Percentiles rank a stretch among this genome's conserved stretches.
Conservation (phyloP, 768 basidiomycete species). For the Pleurotus ostreatus region DNA sequence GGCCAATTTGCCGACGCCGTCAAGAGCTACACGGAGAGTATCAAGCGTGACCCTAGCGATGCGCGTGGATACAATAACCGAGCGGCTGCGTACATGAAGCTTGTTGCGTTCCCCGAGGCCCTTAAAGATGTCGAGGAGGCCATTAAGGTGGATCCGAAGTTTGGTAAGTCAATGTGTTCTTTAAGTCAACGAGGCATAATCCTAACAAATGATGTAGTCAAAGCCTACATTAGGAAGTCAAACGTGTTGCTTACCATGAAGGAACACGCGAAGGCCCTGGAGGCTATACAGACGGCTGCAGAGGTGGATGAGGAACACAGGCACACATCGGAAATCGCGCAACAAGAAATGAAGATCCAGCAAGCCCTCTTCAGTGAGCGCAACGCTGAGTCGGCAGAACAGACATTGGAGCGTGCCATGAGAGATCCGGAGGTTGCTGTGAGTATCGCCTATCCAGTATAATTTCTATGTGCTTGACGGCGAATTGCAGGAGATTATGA, state of each 20-base stretch:
- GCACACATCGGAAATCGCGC: slow-evolving; percentile 79
- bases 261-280: slow-evolving; percentile 83
- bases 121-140: slow-evolving; percentile 94
- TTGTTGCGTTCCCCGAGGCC: slow-evolving; percentile 90
- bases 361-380: slow-evolving; percentile 77
- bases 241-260: slow-evolving; percentile 86
- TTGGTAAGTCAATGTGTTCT: slow-evolving; percentile 48
- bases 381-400: slow-evolving; percentile 83
- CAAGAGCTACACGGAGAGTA: slow-evolving; percentile 90
- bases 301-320: slow-evolving; percentile 79
- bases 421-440: slow-evolving; percentile 94
- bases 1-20: slow-evolving; percentile 92
- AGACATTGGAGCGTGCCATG: slow-evolving; percentile 93
- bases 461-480: slow-evolving; percentile 1
- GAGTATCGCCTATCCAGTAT: slow-evolving; percentile 26
- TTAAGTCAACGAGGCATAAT: not conserved
- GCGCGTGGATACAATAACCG: slow-evolving; percentile 96
- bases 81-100: slow-evolving; percentile 95
- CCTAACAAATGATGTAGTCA: slow-evolving; percentile 49
- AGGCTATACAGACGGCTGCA: slow-evolving; percentile 73
- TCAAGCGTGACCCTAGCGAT: slow-evolving; percentile 91
- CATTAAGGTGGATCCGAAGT: slow-evolving; percentile 84
- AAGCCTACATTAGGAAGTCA: slow-evolving; percentile 93
- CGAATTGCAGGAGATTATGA: slow-evolving; percentile 66
- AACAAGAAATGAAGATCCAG: slow-evolving; percentile 77